Base-by-base conservation (phyloP, 176 grass and related monocot genomes). In the Rhynchospora tenuis region DNA sequence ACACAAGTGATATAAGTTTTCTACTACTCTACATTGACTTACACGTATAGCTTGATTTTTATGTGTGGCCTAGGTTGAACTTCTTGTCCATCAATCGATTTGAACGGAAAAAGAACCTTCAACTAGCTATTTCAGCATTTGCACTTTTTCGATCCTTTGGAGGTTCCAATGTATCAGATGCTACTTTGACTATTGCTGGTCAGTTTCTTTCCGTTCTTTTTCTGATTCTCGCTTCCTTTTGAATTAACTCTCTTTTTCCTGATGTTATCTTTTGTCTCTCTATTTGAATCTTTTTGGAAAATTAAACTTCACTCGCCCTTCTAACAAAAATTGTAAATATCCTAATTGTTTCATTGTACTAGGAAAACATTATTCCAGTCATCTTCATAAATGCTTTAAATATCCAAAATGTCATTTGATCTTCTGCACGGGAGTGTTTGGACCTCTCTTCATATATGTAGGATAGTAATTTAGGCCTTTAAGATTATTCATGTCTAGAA, bases 51-150 rank as follows among this genome's bases (percentile, higher is more conserved):
- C 61, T 51, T 19, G 26, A 17, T 9, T 68, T 82, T 4, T 12
- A 31, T 17, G 85, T 88, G 73, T 16, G 84, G 12, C 45, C 51
- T 83, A 99, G 96, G 84, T 90, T 99, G 75, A 99, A 95, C 87
- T 99, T 99, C 52, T 87, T 99, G 52, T 99, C 96, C 56, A 78
- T 99, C 78, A 99, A 95, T 78, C 86, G 96, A 42, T 99, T 99
- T 90, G 96, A 99, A 88, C 95, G 89, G 67, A 99, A 99, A 89
- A 99, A 95, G 83, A 95, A 99, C 72, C 89, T 93, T 77, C 86
- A 89, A 66, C 83, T 99, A 67, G 96, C 93, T 79, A 92, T 99
- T 89, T 90, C 91, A 77, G 96, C 93, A 52, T 99, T 99, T 93
- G 83, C 96, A 72, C 86, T 93, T 82, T 89, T 95, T 67, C 48